Conservation (phyloP, 2,329 filamentous ascomycete species). For the Spiromastix sp. region DNA sequence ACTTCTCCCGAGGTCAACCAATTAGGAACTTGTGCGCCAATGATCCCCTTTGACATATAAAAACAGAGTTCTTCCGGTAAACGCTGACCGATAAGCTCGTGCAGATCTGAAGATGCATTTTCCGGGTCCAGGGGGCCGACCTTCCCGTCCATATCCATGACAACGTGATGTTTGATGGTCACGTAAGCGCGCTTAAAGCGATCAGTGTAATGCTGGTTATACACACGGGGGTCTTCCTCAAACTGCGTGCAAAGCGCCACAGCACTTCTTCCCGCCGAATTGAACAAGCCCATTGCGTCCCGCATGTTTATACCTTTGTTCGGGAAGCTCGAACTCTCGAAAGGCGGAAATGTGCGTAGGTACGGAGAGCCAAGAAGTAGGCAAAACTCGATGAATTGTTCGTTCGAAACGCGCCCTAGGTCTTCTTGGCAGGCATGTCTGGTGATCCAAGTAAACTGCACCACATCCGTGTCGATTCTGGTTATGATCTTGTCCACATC, state of each 20-base stretch:
- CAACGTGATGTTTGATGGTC: conserved; percentile 77
- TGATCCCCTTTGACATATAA: conserved; percentile 74
- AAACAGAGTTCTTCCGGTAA: conserved; percentile 83
- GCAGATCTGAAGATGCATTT: conserved; percentile 68
- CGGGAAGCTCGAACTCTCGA: conserved; percentile 52
- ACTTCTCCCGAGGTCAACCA: conserved; percentile 75
- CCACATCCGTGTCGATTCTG: conserved; percentile 43
- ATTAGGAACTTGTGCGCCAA: conserved; percentile 68
- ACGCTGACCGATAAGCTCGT: conserved; percentile 82
- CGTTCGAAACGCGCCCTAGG: conserved; percentile 52
- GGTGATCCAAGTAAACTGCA: conserved; percentile 51
- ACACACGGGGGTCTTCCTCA: conserved; percentile 64
- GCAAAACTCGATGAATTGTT: conserved; percentile 72
- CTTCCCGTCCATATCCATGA: conserved; percentile 66
- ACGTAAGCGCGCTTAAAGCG: conserved; percentile 79
- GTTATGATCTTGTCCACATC: conserved; percentile 68
- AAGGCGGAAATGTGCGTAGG: conserved; percentile 65
- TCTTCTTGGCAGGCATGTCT: conserved; percentile 62
- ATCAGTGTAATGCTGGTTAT: conserved; percentile 67
- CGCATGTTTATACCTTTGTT: conserved; percentile 51
- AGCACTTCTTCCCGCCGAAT: conserved; percentile 55
- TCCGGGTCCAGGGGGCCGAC: conserved; percentile 65
- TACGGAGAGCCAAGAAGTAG: conserved; percentile 76
- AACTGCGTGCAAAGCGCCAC: conserved; percentile 65
- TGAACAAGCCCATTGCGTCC: conserved; percentile 69